Conservation (phyloP, 2,329 filamentous ascomycete genomes). For the Lithohypha guttulata region DNA sequence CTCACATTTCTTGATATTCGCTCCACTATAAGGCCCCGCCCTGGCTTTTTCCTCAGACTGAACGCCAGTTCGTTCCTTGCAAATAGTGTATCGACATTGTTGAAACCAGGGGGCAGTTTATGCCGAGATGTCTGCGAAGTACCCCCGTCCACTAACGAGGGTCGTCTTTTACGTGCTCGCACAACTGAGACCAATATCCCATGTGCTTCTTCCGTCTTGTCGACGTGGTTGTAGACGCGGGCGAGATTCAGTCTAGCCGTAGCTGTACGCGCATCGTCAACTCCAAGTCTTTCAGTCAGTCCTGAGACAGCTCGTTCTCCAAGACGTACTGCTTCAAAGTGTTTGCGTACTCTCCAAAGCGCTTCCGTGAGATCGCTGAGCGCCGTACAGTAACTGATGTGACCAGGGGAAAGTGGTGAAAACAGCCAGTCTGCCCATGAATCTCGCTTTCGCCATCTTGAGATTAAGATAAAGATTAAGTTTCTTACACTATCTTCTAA, state of each 20-base stretch:
- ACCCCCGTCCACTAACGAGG: too few relatives aligned
- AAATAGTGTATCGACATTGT: slow-evolving; percentile 15
- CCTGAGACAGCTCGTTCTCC: slow-evolving; percentile 16
- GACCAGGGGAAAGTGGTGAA: too few relatives aligned
- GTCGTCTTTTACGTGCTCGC: too few relatives aligned
- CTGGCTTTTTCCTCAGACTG: too few relatives aligned
- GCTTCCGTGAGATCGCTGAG: slow-evolving; percentile 14
- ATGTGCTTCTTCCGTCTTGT: slow-evolving; percentile 12
- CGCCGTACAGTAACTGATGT: too few relatives aligned
- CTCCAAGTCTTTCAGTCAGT: slow-evolving; percentile 12
- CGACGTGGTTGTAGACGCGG: slow-evolving; percentile 15
- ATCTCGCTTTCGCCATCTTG: too few relatives aligned
- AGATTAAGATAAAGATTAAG: too few relatives aligned
- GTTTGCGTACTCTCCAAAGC: slow-evolving; percentile 15
- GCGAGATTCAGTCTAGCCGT: slow-evolving; percentile 16
- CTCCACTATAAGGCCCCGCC: too few relatives aligned
- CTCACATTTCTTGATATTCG: too few relatives aligned
- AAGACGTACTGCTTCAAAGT: slow-evolving; percentile 5
- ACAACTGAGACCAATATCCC: slow-evolving; percentile 14
- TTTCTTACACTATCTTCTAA: too few relatives aligned
- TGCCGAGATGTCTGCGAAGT: too few relatives aligned
- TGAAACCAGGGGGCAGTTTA: slow-evolving; percentile 9
- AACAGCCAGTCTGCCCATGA: too few relatives aligned
- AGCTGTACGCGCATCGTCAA: slow-evolving; percentile 16
- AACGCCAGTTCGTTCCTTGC: slow-evolving; percentile 13